Percentiles rank a stretch among this genome's conserved stretches.
Conservation (phyloP, 352 stramenopile species). For the Albugo candida region DNA sequence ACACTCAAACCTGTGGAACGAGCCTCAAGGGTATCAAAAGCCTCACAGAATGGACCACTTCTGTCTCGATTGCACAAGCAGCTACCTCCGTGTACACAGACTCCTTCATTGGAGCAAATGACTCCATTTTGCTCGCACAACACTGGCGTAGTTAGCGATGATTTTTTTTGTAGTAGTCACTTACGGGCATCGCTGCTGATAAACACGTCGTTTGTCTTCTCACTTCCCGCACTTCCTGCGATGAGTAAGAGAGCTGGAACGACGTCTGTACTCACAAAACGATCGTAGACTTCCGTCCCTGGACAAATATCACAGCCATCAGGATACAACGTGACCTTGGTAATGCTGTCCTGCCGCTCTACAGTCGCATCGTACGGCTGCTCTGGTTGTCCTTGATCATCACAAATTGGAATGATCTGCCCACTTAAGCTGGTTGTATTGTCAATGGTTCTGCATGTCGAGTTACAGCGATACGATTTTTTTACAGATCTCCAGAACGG, state of each 20-base stretch:
- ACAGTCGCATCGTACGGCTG: constrained; percentile 16
- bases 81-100: constrained; percentile 38
- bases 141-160: constrained; percentile 14
- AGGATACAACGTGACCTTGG: constrained; percentile 34
- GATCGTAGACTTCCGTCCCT: constrained; percentile 11
- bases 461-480: constrained; percentile 33
- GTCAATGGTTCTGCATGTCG: constrained; percentile 22
- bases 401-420: constrained; percentile 45
- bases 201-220: constrained; percentile 68
- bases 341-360: constrained; percentile 21
- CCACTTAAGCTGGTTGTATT: constrained; percentile 25
- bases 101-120: constrained; percentile 43
- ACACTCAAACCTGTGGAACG: constrained; percentile 18
- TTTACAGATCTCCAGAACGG: constrained; percentile 26
- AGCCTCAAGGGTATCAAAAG: constrained; percentile 2
- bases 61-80: constrained; percentile 44
- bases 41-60: constrained; percentile 31
- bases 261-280: constrained; percentile 32
- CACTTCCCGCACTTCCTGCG: constrained; percentile 38
- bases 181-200: constrained; percentile 36
- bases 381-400: constrained; percentile 10
- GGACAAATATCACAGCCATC: constrained; percentile 48
- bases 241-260: constrained; percentile 41
- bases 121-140: constrained; percentile 47
- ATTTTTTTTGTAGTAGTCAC: background rate